These are phyloP conservation scores for Astraeus odoratus DNA, from an alignment of 768 basidiomycete genomes.

Conservation along the genomic window DNA sequence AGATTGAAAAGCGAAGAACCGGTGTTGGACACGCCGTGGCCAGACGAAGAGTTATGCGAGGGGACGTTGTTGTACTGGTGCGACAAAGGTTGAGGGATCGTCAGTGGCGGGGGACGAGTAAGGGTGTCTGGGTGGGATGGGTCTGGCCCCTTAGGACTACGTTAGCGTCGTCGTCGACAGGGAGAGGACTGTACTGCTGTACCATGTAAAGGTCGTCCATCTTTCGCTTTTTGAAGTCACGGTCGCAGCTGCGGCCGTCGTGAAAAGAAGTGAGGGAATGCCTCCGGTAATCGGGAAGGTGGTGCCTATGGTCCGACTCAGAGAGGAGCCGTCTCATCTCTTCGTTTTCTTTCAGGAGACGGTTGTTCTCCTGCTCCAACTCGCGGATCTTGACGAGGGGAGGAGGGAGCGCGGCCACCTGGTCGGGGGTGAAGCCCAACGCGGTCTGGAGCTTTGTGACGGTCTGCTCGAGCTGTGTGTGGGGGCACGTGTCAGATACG, in stretches of 20 bases:
- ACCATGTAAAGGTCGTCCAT: constrained; percentile 56
- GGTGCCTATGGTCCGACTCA: constrained; percentile 34
- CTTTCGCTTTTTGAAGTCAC: constrained; percentile 59
- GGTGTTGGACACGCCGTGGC: constrained; percentile 30
- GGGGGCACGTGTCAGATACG: constrained; percentile 8
- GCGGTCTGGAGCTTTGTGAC: constrained; percentile 79
- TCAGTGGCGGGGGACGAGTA: constrained; percentile 48
- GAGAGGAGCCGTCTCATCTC: constrained; percentile 62
- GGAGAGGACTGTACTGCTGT: background rate
- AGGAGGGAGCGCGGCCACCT: constrained; percentile 65
- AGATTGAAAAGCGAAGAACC: constrained; percentile 44
- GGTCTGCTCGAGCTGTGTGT: constrained; percentile 81
- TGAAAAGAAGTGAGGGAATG: constrained; percentile 40
- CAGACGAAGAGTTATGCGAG: constrained; percentile 35
- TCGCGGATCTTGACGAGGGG: constrained; percentile 72
- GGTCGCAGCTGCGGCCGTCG: constrained; percentile 44
- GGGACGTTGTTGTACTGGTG: constrained; percentile 41
- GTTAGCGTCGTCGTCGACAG: background rate
- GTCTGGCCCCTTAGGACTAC: constrained; percentile 36
- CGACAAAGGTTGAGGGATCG: constrained; percentile 49
- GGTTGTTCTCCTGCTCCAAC: constrained; percentile 72
- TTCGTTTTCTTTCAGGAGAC: constrained; percentile 66
- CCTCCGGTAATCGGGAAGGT: constrained; percentile 41
- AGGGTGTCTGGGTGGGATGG: constrained; percentile 32
- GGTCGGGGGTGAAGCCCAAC: constrained; percentile 65